Conservation (phyloP, 805 yeast species). For the Saitoella complicata region DNA sequence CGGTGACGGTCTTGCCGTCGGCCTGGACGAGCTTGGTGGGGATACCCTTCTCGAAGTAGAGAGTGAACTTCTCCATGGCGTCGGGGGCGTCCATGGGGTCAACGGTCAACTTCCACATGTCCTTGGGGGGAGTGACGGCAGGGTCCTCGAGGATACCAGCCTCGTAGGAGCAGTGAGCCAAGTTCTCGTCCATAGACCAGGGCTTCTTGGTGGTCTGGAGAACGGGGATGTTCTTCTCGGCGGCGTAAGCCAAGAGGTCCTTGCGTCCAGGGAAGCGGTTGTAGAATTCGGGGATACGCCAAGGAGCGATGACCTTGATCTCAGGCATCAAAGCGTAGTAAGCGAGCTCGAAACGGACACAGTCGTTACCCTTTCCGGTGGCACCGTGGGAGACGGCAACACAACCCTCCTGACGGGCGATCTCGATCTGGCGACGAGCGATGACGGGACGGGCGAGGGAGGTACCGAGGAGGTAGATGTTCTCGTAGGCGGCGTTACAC, state of each 20-base stretch:
- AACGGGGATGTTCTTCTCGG: conserved; percentile 79
- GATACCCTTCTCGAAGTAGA: conserved; percentile 70
- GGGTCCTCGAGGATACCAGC: conserved; percentile 99
- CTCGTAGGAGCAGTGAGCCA: conserved; percentile 97
- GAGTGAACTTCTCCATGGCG: conserved; percentile 73
- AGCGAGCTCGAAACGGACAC: conserved; percentile 91
- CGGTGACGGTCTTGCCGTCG: conserved; percentile 47
- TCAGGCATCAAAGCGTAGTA: conserved; percentile 98
- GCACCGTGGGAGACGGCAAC: conserved; percentile 98
- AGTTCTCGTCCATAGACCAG: conserved; percentile 98
- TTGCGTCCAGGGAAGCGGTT: conserved; percentile 96
- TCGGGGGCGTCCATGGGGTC: conserved; percentile 95
- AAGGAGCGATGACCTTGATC: conserved; percentile 92
- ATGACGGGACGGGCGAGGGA: conserved; percentile 98
- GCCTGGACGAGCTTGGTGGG: conserved; percentile 65
- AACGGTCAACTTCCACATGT: conserved; percentile 97
- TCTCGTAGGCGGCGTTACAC: conserved; percentile 94
- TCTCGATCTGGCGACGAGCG: conserved; percentile 94
- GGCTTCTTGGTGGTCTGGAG: conserved; percentile 97
- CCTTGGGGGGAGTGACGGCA: conserved; percentile 96
- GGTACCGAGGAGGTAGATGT: conserved; percentile 90
- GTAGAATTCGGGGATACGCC: conserved; percentile 95
- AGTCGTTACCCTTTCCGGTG: conserved; percentile 99
- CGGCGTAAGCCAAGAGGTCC: conserved; percentile 87
- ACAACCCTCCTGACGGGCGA: conserved; percentile 94